Percentiles rank a stretch among this genome's conserved stretches.
phyloP scores from a whole-genome alignment of 345 rosid species.

The Eucalyptus curtisii region DNA sequence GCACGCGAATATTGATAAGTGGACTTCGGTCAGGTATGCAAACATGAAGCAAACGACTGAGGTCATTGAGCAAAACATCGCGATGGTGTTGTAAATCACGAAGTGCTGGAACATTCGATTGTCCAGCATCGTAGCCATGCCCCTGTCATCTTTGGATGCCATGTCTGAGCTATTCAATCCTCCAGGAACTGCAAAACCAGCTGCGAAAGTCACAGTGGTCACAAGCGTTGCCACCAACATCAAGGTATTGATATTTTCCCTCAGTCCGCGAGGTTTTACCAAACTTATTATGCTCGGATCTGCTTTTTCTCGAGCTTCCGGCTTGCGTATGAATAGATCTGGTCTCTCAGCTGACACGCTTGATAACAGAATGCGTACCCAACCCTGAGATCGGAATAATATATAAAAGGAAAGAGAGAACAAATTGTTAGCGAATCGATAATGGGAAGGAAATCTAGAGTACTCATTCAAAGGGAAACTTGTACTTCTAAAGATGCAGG shows the following conservation, averaged over 20 bases:
- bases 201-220: not conserved
- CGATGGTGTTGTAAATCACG: not conserved
- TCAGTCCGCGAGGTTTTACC: fast-evolving
- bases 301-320: not conserved
- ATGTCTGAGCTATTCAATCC: not conserved
- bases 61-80: not conserved
- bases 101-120: not conserved
- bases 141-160: not conserved
- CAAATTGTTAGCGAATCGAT: not conserved
- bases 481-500: not conserved
- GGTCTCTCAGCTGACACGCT: not conserved
- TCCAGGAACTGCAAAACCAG: not conserved
- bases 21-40: not conserved
- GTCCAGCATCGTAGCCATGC: not conserved
- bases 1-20: fast-evolving
- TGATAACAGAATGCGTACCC: not conserved
- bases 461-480: not conserved
- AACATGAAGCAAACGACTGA: not conserved
- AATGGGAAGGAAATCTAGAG: not conserved
- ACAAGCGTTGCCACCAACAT: not conserved
- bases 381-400: not conserved
- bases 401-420: not conserved
- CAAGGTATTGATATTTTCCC: not conserved
- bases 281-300: fast-evolving
- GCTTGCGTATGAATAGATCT: fast-evolving